Conservation (phyloP, 2,329 filamentous ascomycete species). For the Colletotrichum incanum region DNA sequence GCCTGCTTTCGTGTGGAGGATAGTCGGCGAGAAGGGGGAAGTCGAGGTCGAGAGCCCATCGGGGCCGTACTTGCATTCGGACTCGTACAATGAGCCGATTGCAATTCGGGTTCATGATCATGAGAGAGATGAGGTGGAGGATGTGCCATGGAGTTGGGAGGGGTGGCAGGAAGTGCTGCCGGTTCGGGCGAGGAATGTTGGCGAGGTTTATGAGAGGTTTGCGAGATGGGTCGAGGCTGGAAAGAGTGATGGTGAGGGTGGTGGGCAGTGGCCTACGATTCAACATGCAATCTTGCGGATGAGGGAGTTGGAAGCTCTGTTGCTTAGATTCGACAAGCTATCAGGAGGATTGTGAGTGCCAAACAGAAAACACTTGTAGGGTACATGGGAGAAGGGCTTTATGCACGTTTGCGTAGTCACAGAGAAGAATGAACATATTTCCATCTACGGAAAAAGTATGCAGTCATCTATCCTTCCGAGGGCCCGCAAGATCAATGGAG, state of each 20-base stretch:
- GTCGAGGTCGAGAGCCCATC: conserved; percentile 47
- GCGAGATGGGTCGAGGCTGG: conserved; percentile 48
- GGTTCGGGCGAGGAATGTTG: conserved; percentile 63
- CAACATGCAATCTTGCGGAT: conserved; percentile 63
- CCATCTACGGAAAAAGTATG: neutral
- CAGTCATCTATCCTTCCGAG: neutral
- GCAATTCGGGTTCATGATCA: conserved; percentile 67
- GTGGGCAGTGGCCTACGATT: conserved; percentile 54
- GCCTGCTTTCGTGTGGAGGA: conserved; percentile 62
- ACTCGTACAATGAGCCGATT: conserved; percentile 56
- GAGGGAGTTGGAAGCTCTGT: conserved; percentile 58
- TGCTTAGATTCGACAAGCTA: conserved; percentile 33
- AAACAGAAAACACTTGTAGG: neutral
- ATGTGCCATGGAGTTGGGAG: conserved; percentile 61
- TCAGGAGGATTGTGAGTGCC: neutral
- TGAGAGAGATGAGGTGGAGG: conserved; percentile 59
- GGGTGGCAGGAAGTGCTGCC: conserved; percentile 65
- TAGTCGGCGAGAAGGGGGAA: conserved; percentile 69
- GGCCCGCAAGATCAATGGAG: neutral
- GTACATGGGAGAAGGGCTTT: neutral
- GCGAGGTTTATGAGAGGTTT: conserved; percentile 70
- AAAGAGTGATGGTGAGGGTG: conserved; percentile 45
- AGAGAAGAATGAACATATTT: neutral
- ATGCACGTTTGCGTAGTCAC: neutral
- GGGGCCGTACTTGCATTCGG: conserved; percentile 46